These are phyloP conservation scores for Selenicereus undatus DNA, from an alignment of 148 eudicot species.

Conservation along the genomic window DNA sequence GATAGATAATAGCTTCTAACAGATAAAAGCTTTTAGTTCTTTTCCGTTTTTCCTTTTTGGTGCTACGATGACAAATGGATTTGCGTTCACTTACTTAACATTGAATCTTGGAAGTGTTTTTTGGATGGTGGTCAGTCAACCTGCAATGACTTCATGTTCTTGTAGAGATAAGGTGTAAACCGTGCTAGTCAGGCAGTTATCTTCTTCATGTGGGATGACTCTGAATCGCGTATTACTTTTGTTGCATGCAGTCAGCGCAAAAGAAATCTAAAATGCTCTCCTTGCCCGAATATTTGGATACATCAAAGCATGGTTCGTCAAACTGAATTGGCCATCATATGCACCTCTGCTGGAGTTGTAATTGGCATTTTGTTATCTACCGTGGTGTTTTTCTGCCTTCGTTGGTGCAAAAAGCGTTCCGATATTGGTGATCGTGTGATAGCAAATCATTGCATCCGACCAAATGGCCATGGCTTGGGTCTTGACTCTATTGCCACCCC, in stretches of 20 bases:
- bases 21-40: background rate
- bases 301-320: constrained; percentile 48
- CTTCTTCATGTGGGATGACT: background rate
- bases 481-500: constrained; percentile 54
- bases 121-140: background rate
- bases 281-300: constrained; percentile 31
- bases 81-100: background rate
- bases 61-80: background rate
- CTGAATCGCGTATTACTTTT: constrained; percentile 11
- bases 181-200: background rate
- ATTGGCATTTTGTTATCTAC: constrained; percentile 59
- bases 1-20: background rate
- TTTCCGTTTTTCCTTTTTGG: too few species aligned
- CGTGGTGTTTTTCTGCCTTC: constrained; percentile 42
- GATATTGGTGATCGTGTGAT: constrained; percentile 30
- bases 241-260: constrained; percentile 24
- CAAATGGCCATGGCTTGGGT: constrained; percentile 54
- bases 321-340: constrained; percentile 55
- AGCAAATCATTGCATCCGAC: constrained; percentile 52
- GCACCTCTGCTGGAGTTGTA: constrained; percentile 59
- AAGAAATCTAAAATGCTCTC: constrained; percentile 48
- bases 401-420: constrained; percentile 67
- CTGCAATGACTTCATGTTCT: background rate
- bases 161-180: background rate
- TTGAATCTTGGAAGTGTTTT: background rate